These are phyloP conservation scores for Xylogone sp. DNA, from an alignment of 2,329 filamentous ascomycete genomes.

Conservation along the genomic window DNA sequence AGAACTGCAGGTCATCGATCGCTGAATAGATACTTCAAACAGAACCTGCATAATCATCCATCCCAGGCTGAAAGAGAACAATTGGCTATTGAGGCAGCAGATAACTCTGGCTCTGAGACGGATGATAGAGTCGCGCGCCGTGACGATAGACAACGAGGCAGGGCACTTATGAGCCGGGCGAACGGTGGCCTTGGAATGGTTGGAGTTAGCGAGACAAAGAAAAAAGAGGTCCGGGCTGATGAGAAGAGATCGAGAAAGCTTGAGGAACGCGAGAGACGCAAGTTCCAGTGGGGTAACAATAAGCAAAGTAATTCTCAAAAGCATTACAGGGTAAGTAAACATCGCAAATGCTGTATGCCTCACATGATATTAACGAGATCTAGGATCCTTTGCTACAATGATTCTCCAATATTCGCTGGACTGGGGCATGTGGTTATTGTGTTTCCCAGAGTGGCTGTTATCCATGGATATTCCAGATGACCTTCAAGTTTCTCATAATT, in stretches of 20 bases:
- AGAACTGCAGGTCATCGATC: constrained; percentile 87
- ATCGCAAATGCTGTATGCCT: neutral
- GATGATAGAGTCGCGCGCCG: constrained; percentile 32
- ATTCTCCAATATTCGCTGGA: constrained; percentile 11
- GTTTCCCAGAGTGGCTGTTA: neutral
- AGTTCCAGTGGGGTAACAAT: constrained; percentile 67
- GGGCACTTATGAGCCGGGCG: constrained; percentile 60
- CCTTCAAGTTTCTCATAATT: neutral
- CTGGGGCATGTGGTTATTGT: neutral
- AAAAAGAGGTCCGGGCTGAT: constrained; percentile 58
- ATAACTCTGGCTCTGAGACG: constrained; percentile 40
- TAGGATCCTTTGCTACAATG: constrained; percentile 31
- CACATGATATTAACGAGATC: constrained; percentile 14
- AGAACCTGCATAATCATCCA: constrained; percentile 86
- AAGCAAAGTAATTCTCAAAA: constrained; percentile 65
- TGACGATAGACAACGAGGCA: constrained; percentile 39
- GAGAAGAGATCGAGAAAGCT: constrained; percentile 68
- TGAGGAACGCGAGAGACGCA: constrained; percentile 57
- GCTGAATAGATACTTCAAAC: constrained; percentile 81
- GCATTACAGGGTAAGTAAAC: constrained; percentile 57
- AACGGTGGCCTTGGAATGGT: constrained; percentile 74
- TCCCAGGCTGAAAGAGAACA: constrained; percentile 72
- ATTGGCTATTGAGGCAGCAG: constrained; percentile 52
- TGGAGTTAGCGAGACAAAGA: constrained; percentile 73
- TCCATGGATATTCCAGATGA: neutral